Evolutionary conservation across 495 filamentous ascomycete genomes (phyloP).

Genomic region (Eremomyces bilateralis): DNA sequence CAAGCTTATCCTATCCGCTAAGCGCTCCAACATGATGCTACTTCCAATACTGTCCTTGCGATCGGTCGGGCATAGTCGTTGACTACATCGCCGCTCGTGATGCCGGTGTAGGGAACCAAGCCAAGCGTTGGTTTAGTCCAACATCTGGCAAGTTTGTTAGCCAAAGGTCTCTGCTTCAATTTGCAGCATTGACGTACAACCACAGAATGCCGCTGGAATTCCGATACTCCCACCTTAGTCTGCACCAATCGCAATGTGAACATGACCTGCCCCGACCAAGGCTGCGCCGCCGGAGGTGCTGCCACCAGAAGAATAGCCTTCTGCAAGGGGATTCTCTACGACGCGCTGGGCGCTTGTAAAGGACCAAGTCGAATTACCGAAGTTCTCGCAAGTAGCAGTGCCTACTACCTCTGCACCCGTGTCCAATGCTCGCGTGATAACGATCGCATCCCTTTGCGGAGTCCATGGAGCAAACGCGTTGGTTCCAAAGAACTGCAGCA

Average conservation of each 20-base stretch:
- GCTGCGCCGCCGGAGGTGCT: constrained; percentile 33
- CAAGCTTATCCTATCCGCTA: constrained; percentile 32
- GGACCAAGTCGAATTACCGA: constrained; percentile 18
- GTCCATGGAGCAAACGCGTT: constrained; percentile 11
- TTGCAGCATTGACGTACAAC: too few relatives aligned
- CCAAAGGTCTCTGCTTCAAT: too few relatives aligned
- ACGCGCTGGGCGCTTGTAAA: constrained; percentile 19
- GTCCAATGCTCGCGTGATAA: constrained; percentile 25
- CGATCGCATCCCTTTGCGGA: constrained; percentile 19
- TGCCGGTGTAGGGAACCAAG: constrained; percentile 16
- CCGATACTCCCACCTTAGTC: constrained; percentile 42
- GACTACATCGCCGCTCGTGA: constrained; percentile 15
- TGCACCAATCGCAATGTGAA: constrained; percentile 34
- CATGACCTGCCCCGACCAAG: constrained; percentile 26
- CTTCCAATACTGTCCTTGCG: constrained; percentile 26
- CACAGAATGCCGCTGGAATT: constrained; percentile 24
- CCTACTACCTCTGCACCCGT: constrained; percentile 19
- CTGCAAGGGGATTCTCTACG: constrained; percentile 19
- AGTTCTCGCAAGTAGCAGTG: constrained; percentile 22
- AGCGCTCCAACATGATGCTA: constrained; percentile 33
- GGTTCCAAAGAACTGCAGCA: constrained; percentile 15
- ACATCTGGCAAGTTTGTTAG: too few relatives aligned
- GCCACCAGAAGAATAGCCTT: constrained; percentile 28
- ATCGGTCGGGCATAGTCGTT: constrained; percentile 20
- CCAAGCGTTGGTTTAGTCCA: constrained; percentile 23